Evolutionary conservation across 2,329 filamentous ascomycete species (phyloP), one percentile per base, ranked within the genome.

Genomic region (Huntiella moniliformis): DNA sequence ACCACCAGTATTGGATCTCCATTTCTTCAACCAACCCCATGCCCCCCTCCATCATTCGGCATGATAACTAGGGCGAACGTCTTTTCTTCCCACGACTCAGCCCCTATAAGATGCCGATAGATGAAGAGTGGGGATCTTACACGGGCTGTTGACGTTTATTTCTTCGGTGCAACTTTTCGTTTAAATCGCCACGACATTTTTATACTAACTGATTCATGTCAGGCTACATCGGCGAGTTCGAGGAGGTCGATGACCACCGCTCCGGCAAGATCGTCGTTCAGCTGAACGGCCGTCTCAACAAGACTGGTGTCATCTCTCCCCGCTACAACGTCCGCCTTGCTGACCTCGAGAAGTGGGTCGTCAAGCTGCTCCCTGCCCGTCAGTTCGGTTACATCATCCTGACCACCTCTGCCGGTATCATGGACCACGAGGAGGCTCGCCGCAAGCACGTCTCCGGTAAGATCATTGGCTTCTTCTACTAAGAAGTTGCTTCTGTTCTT

Each of bases 21-120:
- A 43, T 34, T 28, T 22, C 31, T 35, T 39, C 15, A 38, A 45
- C 35, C 22, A 32, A 31, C 12, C 15, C 34, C 34, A n/a, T 36
- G 4, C 44, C 44, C 47, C 46, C 49, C 46, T 50, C 42, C 42
- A 55, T 55, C 57, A 60, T 79, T 91, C 91, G 88, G 87, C 81
- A 82, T 95, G 85, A 96, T 96, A 96, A 96, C 91, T 98, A 94
- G 88, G 64, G 84, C 81, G 79, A 85, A 77, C 77, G 79, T 88
- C 79, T 76, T 74, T 28, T 65, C 55, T 56, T 56, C 64, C 73
- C 67, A 95, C 86, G 83, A 81, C 79, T 74, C 80, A 78, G 85
- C 88, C 85, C 87, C 85, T 98, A 96, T 98, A 96, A 96, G 78
- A 92, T 78, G 77, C 85, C 88, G 91, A 92, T 82, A 98, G 68